A percentile compares a stretch with the other conserved stretches of the same genome.
Conservation (phyloP, 2,329 filamentous ascomycete genomes). For the Colletotrichum costaricense region DNA sequence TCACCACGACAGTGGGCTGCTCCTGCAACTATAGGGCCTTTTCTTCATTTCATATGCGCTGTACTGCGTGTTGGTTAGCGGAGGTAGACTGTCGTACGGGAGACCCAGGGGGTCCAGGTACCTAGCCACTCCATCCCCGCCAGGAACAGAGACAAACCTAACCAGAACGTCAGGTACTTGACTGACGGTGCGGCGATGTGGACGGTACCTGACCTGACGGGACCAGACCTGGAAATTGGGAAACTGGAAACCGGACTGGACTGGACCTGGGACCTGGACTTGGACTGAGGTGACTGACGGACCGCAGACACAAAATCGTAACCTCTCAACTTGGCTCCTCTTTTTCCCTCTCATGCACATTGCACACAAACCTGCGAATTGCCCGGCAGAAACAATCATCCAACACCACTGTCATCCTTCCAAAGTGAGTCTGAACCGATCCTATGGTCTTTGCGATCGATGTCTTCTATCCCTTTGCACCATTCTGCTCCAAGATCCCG, state of each 20-base stretch:
- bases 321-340: constrained; percentile 54
- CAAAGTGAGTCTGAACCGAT: constrained; percentile 51
- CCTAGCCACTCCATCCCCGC: neutral
- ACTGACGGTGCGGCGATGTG: too few relatives aligned
- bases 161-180: neutral
- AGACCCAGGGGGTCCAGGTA: too few relatives aligned
- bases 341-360: constrained; percentile 55
- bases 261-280: constrained; percentile 13
- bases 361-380: constrained; percentile 51
- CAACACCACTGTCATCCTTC: constrained; percentile 44
- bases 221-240: constrained; percentile 2
- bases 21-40: neutral
- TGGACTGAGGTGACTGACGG: constrained; percentile 31
- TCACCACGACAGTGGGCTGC: constrained; percentile 10
- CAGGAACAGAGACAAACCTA: neutral
- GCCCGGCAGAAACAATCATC: constrained; percentile 47
- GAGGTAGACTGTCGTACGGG: constrained; percentile 3
- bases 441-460: constrained; percentile 51
- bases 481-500: neutral
- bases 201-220: too few relatives aligned
- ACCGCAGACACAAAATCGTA: constrained; percentile 55
- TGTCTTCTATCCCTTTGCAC: constrained; percentile 40
- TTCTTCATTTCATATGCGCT: neutral
- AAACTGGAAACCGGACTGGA: constrained; percentile 18
- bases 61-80: constrained; percentile 9